Conservation (phyloP, 495 filamentous ascomycete species). For the Tetracladium setigerum region DNA sequence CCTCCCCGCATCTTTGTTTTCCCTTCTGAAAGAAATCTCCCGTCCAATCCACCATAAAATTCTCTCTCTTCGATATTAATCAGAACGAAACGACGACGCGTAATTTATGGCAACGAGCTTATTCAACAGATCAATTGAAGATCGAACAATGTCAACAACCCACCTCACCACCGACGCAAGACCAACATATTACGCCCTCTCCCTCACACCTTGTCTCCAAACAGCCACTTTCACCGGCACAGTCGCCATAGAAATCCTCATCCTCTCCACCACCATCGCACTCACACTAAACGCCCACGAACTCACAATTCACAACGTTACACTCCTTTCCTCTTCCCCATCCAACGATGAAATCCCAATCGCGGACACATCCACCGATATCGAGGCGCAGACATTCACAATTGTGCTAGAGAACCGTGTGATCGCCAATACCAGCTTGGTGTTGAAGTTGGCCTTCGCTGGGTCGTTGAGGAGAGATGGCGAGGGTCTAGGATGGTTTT, state of each 20-base stretch:
- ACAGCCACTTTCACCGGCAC: conserved; percentile 56
- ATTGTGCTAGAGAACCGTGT: conserved; percentile 52
- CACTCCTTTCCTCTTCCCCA: conserved; percentile 26
- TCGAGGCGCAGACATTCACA: conserved; percentile 51
- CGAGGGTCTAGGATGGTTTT: conserved; percentile 62
- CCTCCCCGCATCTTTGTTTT: too few relatives aligned
- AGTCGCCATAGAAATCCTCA: conserved; percentile 58
- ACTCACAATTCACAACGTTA: conserved; percentile 53
- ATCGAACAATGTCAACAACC: background rate
- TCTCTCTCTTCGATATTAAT: too few relatives aligned
- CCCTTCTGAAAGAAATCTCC: too few relatives aligned
- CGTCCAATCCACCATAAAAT: too few relatives aligned
- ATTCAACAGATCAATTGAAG: too few relatives aligned
- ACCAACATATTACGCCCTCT: conserved; percentile 57
- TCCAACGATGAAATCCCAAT: conserved; percentile 33
- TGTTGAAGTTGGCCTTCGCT: conserved; percentile 54
- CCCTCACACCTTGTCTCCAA: conserved; percentile 59
- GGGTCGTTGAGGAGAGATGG: conserved; percentile 51
- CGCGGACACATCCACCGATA: conserved; percentile 46
- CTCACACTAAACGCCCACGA: conserved; percentile 60
- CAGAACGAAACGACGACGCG: too few relatives aligned
- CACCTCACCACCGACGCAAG: conserved; percentile 59
- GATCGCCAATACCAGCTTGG: conserved; percentile 48
- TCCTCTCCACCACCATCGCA: conserved; percentile 55
- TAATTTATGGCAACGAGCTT: too few relatives aligned